phyloP scores from a whole-genome alignment of 495 filamentous ascomycete species.

The Talaromyces trachyspermus region DNA sequence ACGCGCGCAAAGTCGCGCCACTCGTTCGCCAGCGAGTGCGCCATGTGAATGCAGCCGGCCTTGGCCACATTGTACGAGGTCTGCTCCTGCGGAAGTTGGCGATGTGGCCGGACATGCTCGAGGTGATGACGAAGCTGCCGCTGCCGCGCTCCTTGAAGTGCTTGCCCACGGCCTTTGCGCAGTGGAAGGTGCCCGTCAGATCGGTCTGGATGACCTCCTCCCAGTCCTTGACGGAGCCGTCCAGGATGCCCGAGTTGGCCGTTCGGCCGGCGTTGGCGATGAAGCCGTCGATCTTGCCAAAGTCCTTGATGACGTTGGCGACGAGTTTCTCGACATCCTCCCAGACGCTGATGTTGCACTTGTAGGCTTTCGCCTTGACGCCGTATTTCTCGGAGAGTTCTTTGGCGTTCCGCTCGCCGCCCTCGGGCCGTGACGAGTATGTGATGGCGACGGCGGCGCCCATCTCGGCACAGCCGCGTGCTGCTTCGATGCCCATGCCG shows the following conservation, averaged over 20 bases:
- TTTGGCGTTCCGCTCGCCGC: slow-evolving; percentile 58
- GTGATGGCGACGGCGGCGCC: slow-evolving; percentile 64
- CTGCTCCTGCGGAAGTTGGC: slow-evolving; percentile 73
- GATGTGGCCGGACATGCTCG: slow-evolving; percentile 65
- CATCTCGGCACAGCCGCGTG: slow-evolving; percentile 65
- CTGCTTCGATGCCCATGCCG: slow-evolving; percentile 69
- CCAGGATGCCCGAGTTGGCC: slow-evolving; percentile 53
- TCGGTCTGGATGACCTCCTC: slow-evolving; percentile 60
- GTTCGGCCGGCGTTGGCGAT: slow-evolving; percentile 65
- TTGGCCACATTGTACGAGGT: slow-evolving; percentile 78
- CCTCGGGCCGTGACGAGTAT: slow-evolving; percentile 53
- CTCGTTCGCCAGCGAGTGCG: slow-evolving; percentile 60
- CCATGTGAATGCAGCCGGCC: slow-evolving; percentile 50
- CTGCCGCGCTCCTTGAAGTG: slow-evolving; percentile 56
- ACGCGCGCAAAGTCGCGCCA: slow-evolving; percentile 73
- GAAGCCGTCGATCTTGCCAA: slow-evolving; percentile 60
- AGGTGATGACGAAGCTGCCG: slow-evolving; percentile 57
- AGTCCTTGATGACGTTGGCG: slow-evolving; percentile 48
- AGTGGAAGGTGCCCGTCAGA: slow-evolving; percentile 59
- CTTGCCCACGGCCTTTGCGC: slow-evolving; percentile 56
- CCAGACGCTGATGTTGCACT: slow-evolving; percentile 47
- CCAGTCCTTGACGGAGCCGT: slow-evolving; percentile 59
- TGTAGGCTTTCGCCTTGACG: slow-evolving; percentile 62
- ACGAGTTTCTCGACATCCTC: slow-evolving; percentile 44
- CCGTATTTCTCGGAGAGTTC: slow-evolving; percentile 52